A percentile compares a stretch with the other conserved stretches of the same genome.
phyloP scores from a whole-genome alignment of 2,329 filamentous ascomycete species.

The Lachnellula hyalina region DNA sequence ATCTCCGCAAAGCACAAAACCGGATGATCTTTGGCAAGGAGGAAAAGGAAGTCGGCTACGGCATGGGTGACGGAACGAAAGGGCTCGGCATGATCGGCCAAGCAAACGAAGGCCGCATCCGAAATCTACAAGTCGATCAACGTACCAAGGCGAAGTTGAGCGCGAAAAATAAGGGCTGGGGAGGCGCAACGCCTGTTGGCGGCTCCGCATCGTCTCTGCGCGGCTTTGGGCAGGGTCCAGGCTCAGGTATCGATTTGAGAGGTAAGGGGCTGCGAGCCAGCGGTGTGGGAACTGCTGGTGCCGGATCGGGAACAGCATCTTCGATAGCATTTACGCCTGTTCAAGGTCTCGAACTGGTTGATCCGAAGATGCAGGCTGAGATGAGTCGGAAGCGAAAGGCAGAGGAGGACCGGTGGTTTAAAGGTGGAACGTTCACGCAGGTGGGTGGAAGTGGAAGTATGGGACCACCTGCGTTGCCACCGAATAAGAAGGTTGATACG shows the following conservation, averaged over 20 bases:
- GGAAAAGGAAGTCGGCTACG: conserved; percentile 89
- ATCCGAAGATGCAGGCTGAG: conserved; percentile 85
- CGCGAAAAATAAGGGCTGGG: conserved; percentile 96
- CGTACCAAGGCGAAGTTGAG: conserved; percentile 88
- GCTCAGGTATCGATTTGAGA: conserved; percentile 62
- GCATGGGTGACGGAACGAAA: conserved; percentile 74
- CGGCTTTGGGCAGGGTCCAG: conserved; percentile 63
- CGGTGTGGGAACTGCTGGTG: conserved; percentile 70
- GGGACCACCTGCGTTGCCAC: conserved; percentile 66
- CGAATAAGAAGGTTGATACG: conserved; percentile 66
- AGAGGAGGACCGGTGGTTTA: conserved; percentile 95
- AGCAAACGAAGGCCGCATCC: conserved; percentile 80
- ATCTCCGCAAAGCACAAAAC: conserved; percentile 93
- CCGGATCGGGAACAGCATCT: conserved; percentile 68
- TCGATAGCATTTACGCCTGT: conserved; percentile 91
- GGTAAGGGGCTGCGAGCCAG: conserved; percentile 69
- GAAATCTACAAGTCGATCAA: conserved; percentile 84
- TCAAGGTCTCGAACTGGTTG: conserved; percentile 90
- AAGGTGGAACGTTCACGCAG: conserved; percentile 94
- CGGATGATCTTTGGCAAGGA: conserved; percentile 94
- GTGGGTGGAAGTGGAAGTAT: conserved; percentile 64
- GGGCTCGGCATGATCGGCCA: conserved; percentile 96
- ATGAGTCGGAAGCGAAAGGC: conserved; percentile 86
- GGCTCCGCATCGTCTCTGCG: conserved; percentile 77
- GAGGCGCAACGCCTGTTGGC: conserved; percentile 57